phyloP scores from a whole-genome alignment of 1,284 basidiomycete species.

The Butyriboletus pseudospeciosus region DNA sequence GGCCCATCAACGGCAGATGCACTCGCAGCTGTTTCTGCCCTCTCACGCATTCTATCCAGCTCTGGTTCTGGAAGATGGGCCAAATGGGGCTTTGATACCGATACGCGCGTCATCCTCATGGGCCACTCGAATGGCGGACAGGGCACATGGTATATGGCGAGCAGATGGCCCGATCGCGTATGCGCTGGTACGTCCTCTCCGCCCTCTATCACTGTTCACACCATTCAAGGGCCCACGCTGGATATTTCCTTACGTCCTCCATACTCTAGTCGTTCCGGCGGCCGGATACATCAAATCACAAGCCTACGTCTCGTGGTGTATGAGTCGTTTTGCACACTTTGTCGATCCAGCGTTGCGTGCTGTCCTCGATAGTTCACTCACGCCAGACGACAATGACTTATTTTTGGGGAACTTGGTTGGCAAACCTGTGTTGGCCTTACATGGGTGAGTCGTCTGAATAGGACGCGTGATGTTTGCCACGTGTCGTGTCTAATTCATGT shows the following conservation, averaged over 20 bases:
- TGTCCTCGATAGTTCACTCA: slow-evolving; percentile 67
- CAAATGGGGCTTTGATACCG: slow-evolving; percentile 37
- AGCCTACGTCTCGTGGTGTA: slow-evolving; percentile 71
- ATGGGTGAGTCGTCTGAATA: slow-evolving; percentile 51
- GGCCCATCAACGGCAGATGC: slow-evolving; percentile 66
- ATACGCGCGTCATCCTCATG: slow-evolving; percentile 56
- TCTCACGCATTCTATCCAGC: slow-evolving; percentile 43
- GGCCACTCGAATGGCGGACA: slow-evolving; percentile 95
- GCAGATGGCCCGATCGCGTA: slow-evolving; percentile 73
- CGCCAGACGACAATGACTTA: slow-evolving; percentile 83
- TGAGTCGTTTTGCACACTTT: slow-evolving; percentile 71
- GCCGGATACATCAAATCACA: slow-evolving; percentile 82
- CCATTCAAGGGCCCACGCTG: background rate
- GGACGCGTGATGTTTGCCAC: background rate
- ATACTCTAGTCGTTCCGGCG: slow-evolving; percentile 58
- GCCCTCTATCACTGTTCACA: background rate
- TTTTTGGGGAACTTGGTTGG: slow-evolving; percentile 73
- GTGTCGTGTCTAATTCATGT: background rate
- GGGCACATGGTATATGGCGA: slow-evolving; percentile 77
- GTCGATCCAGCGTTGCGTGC: slow-evolving; percentile 70
- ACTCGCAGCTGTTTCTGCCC: slow-evolving; percentile 52
- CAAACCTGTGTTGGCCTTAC: slow-evolving; percentile 68
- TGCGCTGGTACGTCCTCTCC: slow-evolving; percentile 47
- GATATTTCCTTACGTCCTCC: background rate
- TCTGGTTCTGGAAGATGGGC: slow-evolving; percentile 36